Conservation (phyloP, 768 basidiomycete species). For the Trichaptum fuscoviolaceum region DNA sequence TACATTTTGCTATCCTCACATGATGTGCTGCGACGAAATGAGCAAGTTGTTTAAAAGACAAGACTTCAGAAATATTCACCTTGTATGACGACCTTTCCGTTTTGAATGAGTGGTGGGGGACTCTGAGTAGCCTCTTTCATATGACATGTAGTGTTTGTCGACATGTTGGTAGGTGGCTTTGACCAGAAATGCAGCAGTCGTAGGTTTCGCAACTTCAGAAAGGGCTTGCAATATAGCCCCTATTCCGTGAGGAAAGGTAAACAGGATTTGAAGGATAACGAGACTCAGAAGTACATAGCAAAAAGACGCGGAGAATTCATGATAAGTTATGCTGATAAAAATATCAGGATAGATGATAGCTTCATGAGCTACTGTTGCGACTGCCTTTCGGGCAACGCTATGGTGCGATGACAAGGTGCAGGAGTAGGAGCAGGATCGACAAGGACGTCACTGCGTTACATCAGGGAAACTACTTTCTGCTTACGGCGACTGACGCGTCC, state of each 20-base stretch:
- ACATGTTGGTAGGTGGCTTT: background rate
- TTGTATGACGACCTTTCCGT: constrained; percentile 58
- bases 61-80: constrained; percentile 32
- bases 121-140: constrained; percentile 36
- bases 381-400: background rate
- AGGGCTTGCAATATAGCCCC: background rate
- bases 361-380: background rate
- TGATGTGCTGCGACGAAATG: constrained; percentile 42
- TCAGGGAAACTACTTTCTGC: too few relatives aligned
- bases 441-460: background rate
- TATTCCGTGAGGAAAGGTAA: background rate
- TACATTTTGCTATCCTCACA: constrained; percentile 29
- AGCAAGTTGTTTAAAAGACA: background rate
- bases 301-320: background rate
- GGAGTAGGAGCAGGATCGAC: background rate
- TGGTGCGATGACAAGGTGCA: background rate
- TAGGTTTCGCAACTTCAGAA: background rate
- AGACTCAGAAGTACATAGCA: too few relatives aligned
- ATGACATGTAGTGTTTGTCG: constrained; percentile 26
- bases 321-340: background rate
- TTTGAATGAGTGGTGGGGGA: constrained; percentile 54
- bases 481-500: too few relatives aligned
- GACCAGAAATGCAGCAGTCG: background rate
- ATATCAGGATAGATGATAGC: background rate
- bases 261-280: too few relatives aligned